A percentile compares a stretch with the other conserved stretches of the same genome.
phyloP scores from a whole-genome alignment of 306 rosid species.

The Casuarina cunninghamiana region DNA sequence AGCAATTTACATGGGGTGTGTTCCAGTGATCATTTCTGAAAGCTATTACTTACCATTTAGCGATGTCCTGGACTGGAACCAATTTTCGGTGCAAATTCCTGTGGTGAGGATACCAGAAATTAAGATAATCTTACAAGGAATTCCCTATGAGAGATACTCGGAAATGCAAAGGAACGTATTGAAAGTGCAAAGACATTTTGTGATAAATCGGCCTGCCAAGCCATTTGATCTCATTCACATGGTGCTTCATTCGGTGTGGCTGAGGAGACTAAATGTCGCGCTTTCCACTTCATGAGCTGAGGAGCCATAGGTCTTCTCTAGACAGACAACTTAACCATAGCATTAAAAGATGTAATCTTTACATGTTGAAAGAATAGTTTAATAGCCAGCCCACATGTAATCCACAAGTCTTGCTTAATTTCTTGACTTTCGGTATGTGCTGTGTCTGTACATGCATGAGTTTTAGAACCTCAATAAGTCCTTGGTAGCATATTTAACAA shows the following conservation, averaged over 20 bases:
- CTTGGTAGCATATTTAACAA: background rate
- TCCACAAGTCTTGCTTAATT: background rate
- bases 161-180: conserved; percentile 45
- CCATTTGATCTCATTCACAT: conserved; percentile 71
- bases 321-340: background rate
- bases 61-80: conserved; percentile 73
- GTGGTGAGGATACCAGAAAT: conserved; percentile 50
- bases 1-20: conserved; percentile 69
- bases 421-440: background rate
- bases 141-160: conserved; percentile 44
- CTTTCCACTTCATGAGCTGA: conserved; percentile 10
- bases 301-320: background rate
- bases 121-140: conserved; percentile 47
- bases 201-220: conserved; percentile 59
- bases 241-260: conserved; percentile 80
- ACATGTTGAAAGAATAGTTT: background rate
- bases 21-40: conserved; percentile 63
- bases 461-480: background rate
- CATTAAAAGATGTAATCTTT: background rate
- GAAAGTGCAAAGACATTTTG: conserved; percentile 54
- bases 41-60: conserved; percentile 64
- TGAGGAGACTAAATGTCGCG: conserved; percentile 52
- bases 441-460: background rate
- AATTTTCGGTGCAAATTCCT: conserved; percentile 57
- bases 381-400: background rate